Evolutionary conservation across 1,139 yeast genomes (phyloP).

Genomic region (Kurtzmaniella quercitrusa): DNA sequence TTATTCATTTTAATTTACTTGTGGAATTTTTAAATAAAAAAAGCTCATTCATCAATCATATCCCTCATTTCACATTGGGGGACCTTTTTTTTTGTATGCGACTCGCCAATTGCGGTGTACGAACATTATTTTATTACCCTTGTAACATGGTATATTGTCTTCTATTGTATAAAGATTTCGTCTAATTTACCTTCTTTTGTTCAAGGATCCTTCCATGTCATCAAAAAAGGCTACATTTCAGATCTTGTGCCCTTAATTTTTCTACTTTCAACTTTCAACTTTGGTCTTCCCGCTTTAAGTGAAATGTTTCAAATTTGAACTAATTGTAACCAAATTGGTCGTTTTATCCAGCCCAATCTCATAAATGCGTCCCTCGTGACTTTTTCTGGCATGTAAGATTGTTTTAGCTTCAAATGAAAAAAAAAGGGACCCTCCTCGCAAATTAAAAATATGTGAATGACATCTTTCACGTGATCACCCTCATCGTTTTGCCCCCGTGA

Average conservation of each 20-base stretch:
- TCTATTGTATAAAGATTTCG: not conserved
- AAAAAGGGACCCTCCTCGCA: no score
- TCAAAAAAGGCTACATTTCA: not conserved
- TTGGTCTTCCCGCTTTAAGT: no score
- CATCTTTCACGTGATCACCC: not conserved
- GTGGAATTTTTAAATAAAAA: not conserved
- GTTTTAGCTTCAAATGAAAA: no score
- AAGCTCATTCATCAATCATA: not conserved
- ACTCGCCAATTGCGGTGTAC: not conserved
- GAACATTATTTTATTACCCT: not conserved
- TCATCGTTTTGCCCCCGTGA: constrained; percentile 1
- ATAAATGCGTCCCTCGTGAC: no score
- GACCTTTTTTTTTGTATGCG: not conserved
- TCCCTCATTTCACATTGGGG: not conserved
- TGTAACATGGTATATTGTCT: not conserved
- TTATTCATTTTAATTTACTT: not conserved
- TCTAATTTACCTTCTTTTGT: not conserved
- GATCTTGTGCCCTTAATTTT: not conserved
- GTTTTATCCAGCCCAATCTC: no score
- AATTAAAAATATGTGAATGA: no score
- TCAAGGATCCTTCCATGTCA: not conserved
- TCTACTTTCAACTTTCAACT: no score
- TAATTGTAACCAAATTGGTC: no score
- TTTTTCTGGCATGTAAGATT: no score
- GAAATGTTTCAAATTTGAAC: no score